Percentiles rank a stretch among this genome's conserved stretches.
Conservation (phyloP, 257 asterid genomes). For the Solanum corneliomulleri region DNA sequence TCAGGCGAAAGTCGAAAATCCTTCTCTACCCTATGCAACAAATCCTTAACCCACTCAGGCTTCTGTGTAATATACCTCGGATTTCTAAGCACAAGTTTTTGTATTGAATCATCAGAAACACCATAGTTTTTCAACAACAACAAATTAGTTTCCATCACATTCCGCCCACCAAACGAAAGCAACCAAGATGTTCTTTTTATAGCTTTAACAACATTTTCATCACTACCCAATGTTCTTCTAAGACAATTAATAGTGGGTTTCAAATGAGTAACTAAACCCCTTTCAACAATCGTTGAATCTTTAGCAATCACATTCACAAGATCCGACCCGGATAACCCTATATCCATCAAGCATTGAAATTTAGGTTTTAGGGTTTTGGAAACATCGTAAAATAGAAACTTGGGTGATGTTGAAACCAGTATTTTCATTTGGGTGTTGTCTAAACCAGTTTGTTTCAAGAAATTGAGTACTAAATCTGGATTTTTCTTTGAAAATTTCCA, state of each 20-base stretch:
- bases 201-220: not conserved
- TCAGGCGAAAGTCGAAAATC: not conserved
- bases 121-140: not conserved
- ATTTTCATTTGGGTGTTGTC: not conserved
- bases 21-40: not conserved
- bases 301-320: not conserved
- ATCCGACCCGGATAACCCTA: not conserved
- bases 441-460: not conserved
- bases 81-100: not conserved
- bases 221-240: not conserved
- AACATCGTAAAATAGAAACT: not conserved
- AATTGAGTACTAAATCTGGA: conserved; percentile 2
- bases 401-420: not conserved
- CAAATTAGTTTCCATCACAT: not conserved
- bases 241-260: not conserved
- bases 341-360: not conserved
- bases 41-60: not conserved
- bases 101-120: not conserved
- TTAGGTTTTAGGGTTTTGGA: conserved; percentile 11
- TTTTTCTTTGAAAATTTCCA: not conserved
- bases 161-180: not conserved
- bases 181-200: not conserved
- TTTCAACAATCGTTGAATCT: not conserved
- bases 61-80: not conserved
- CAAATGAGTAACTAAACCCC: not conserved